Conservation (phyloP, 2,329 filamentous ascomycete species). For the Claviceps africana region DNA sequence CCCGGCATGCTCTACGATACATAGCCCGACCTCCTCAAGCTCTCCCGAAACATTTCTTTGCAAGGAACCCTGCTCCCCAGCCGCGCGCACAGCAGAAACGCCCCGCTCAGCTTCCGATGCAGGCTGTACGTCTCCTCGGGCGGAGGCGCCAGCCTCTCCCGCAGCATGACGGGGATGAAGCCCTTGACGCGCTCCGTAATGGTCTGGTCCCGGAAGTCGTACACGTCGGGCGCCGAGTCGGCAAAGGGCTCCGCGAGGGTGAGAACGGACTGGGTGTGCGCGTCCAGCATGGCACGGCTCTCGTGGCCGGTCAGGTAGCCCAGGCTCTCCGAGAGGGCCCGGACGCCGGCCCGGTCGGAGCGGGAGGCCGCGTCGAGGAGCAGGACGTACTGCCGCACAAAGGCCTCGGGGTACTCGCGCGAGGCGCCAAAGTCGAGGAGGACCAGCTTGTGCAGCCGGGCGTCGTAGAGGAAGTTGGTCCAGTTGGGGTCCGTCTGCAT, state of each 20-base stretch:
- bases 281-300: conserved; percentile 71
- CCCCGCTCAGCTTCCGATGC: conserved; percentile 88
- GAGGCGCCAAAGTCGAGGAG: conserved; percentile 92
- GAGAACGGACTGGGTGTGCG: conserved; percentile 75
- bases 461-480: conserved; percentile 96
- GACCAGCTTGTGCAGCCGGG: conserved; percentile 57
- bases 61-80: conserved; percentile 74
- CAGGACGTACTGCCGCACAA: conserved; percentile 66
- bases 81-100: conserved; percentile 80
- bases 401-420: conserved; percentile 66
- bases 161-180: conserved; percentile 85
- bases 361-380: conserved; percentile 69
- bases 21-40: conserved; percentile 25
- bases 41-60: conserved; percentile 60
- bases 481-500: conserved; percentile 99
- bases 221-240: conserved; percentile 59
- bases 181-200: conserved; percentile 86
- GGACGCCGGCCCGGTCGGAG: conserved; percentile 49
- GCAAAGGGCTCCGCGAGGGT: conserved; percentile 89
- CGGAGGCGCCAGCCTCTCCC: conserved; percentile 74
- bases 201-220: conserved; percentile 88
- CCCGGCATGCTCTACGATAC: conserved; percentile 2
- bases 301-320: conserved; percentile 91
- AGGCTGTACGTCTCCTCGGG: conserved; percentile 96
- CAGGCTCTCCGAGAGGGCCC: conserved; percentile 56